Conservation (phyloP, 495 filamentous ascomycete genomes). For the Mytilinidion resinicola region DNA sequence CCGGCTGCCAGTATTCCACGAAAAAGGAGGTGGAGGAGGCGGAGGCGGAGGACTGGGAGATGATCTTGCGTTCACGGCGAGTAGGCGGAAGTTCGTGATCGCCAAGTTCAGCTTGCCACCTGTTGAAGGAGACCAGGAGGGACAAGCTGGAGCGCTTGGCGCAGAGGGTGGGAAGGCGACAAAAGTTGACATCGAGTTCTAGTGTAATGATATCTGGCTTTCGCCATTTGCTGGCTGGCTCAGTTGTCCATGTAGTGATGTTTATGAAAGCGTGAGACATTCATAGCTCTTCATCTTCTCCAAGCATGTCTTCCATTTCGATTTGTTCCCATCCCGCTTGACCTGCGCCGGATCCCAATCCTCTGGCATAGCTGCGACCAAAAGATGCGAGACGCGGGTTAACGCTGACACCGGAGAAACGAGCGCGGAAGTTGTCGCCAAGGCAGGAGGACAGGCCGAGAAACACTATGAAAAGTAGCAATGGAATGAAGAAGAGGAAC, state of each 20-base stretch:
- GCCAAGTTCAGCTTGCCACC: constrained; percentile 87
- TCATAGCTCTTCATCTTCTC: constrained; percentile 36
- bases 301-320: constrained; percentile 56
- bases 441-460: constrained; percentile 55
- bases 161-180: constrained; percentile 46
- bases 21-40: constrained; percentile 79
- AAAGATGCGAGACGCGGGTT: constrained; percentile 43
- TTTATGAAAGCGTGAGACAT: neutral
- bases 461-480: constrained; percentile 34
- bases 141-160: constrained; percentile 45
- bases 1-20: constrained; percentile 74
- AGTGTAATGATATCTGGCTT: neutral
- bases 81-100: constrained; percentile 75
- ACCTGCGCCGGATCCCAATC: constrained; percentile 46
- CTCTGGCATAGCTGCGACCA: constrained; percentile 50
- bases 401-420: constrained; percentile 36
- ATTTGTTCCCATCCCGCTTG: constrained; percentile 57
- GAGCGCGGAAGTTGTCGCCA: constrained; percentile 47
- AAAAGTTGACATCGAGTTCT: constrained; percentile 70
- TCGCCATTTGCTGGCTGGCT: too few relatives aligned
- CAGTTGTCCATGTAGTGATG: too few relatives aligned
- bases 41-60: constrained; percentile 65
- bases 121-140: constrained; percentile 69
- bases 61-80: constrained; percentile 84
- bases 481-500: constrained; percentile 36